Base-by-base conservation (phyloP, 2,329 filamentous ascomycete genomes). In the Sporothrix phasma region DNA sequence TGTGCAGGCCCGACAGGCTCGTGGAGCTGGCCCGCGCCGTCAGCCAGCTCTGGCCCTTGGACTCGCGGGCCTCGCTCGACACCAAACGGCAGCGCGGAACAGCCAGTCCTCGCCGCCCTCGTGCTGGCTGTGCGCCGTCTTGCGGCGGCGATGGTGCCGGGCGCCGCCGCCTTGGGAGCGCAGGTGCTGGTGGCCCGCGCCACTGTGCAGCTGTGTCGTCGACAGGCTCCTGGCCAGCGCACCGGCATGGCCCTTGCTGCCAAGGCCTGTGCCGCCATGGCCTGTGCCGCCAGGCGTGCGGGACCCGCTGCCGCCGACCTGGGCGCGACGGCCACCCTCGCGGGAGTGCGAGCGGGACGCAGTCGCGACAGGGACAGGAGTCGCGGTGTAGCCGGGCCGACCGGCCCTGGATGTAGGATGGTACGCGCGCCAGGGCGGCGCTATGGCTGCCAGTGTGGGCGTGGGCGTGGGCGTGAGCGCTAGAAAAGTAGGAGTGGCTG, bases 1-100 rank as follows among this genome's bases (percentile, higher is more conserved):
- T 79, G 7, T 74, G 76, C 70, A 80, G 73, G 26, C 78, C 82
- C 0, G 79, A 75, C 19, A 88, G 77, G 70, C 81, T 86, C 8
- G 84, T 88, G 1, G 85, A 87, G 71, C 84, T 87, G 63, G 82
- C 83, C 54, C 84, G 79, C 26, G 84, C 84, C n/a, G 83, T 77
- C 22, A 89, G 80, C 87, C 87, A 89, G 15, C 81, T 76, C 73
- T 89, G 86, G 15, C 87, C 87, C 73, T 88, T 88, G 70, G 78
- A 85, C 71, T 89, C 86, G 64, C 86, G 78, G 19, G 85, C 78
- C 71, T 86, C 84, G 61, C 80, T 81, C 64, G 82, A 82, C 69
- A 89, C 81, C 54, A 86, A 6, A 84, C 84, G 54, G 85, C 86
- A 0, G 85, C 81, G 34, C 85, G 80, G 26, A 87, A 76, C 53